Evolutionary conservation across 75 land plant genomes (phyloP).

Genomic region (Selaginella moellendorffii): DNA sequence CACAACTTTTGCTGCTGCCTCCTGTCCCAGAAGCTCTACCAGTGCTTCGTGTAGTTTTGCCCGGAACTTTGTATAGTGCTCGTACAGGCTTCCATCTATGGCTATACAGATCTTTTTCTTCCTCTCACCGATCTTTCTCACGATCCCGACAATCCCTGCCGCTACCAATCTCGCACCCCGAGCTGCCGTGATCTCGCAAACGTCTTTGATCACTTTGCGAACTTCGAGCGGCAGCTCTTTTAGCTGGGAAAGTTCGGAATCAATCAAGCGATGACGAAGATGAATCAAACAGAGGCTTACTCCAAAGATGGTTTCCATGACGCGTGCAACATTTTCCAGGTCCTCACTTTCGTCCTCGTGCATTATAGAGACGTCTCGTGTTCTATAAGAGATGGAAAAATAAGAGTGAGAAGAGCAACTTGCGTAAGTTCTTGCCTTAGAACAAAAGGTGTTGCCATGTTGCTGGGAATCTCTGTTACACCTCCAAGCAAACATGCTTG

Average conservation of each 20-base stretch:
- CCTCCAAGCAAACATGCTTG: slow-evolving; percentile 57
- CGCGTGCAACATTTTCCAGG: slow-evolving; percentile 27
- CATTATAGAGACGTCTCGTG: slow-evolving; percentile 61
- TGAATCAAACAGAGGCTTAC: slow-evolving; percentile 16
- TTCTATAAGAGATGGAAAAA: slow-evolving; percentile 14
- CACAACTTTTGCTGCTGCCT: slow-evolving; percentile 23
- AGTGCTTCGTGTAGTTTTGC: slow-evolving; percentile 38
- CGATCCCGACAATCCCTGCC: slow-evolving; percentile 61
- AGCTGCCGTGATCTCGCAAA: slow-evolving; percentile 50
- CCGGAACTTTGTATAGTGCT: slow-evolving; percentile 60
- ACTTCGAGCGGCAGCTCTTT: slow-evolving; percentile 24
- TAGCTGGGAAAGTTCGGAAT: slow-evolving; percentile 12
- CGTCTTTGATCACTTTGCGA: slow-evolving; percentile 36
- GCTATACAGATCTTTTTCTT: slow-evolving; percentile 49
- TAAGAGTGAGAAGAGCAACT: background rate
- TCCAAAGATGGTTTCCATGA: slow-evolving; percentile 28
- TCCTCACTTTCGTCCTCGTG: slow-evolving; percentile 48
- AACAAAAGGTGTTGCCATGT: slow-evolving; percentile 25
- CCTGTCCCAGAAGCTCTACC: slow-evolving; percentile 54
- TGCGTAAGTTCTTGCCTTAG: slow-evolving; percentile 29
- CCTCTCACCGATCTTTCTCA: slow-evolving; percentile 51
- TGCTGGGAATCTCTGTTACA: slow-evolving; percentile 20
- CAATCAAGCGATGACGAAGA: background rate
- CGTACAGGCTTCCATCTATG: slow-evolving; percentile 80
- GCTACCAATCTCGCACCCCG: slow-evolving; percentile 70